phyloP scores from a whole-genome alignment of 371 early-diverging fungal genomes.

The Ecytonucleospora hepatopenaei region DNA sequence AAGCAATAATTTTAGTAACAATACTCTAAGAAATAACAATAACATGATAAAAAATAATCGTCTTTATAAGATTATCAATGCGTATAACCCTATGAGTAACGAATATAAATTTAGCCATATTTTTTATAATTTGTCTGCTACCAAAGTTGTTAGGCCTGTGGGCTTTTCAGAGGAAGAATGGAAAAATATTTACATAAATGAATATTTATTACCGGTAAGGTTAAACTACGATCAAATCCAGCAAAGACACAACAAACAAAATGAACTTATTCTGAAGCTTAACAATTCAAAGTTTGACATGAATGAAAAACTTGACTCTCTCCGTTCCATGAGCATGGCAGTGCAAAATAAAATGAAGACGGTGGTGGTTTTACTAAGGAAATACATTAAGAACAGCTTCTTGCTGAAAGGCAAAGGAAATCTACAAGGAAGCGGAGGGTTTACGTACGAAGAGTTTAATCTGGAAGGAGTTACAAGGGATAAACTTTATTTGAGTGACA shows the following conservation, averaged over 20 bases:
- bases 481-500: background rate
- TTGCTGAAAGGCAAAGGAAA: too few relatives aligned
- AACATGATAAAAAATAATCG: too few relatives aligned
- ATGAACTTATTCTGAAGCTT: slow-evolving; percentile 25
- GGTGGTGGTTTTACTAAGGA: background rate
- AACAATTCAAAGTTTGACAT: slow-evolving; percentile 18
- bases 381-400: background rate
- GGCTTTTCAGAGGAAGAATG: slow-evolving; percentile 43
- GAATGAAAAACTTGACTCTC: slow-evolving; percentile 22
- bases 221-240: slow-evolving; percentile 37
- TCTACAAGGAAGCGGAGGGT: too few relatives aligned
- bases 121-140: slow-evolving; percentile 52
- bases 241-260: slow-evolving; percentile 27
- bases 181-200: slow-evolving; percentile 23
- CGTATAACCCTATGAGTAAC: slow-evolving; percentile 42
- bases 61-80: slow-evolving; percentile 34
- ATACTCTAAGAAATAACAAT: too few relatives aligned
- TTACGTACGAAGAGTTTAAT: too few relatives aligned
- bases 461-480: background rate
- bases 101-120: slow-evolving; percentile 54
- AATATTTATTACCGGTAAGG: slow-evolving; percentile 36
- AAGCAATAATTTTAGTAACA: too few relatives aligned
- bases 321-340: slow-evolving; percentile 13
- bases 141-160: slow-evolving; percentile 17
- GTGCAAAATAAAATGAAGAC: slow-evolving; percentile 4